Evolutionary conservation across 768 basidiomycete species (phyloP), one percentile per base, ranked within the genome.

Genomic region (Boletellus sp.): DNA sequence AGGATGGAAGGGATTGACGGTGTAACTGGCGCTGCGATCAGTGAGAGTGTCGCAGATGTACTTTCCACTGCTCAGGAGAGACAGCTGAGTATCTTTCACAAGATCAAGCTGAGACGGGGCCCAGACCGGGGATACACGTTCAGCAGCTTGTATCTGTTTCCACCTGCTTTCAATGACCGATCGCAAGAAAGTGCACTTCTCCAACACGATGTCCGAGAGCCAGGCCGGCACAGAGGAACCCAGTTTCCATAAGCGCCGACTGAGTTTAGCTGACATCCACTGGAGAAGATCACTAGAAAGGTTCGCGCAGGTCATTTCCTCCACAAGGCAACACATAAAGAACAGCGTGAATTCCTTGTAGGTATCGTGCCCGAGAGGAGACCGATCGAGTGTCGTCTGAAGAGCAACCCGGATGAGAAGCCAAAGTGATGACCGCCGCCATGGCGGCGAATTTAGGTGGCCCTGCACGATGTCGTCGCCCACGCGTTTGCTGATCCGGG

Each of bases 311-410:
- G 62, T 42, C 2, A 62, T 67, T 4, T 56, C 23, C 2, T 58
- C 28, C 4, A 73, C 53, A 3, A 66, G 52, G 17, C 53, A 31
- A 3, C 68, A 54, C 23, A 74, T 54, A 42, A 78, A 60, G 42
- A 69, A 78, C 3, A 74, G 36, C 57, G 79, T 72, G 60, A 81
- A 81, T 3, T 31, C 13, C 46, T 81, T 81, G 63, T 82, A 81
- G 0, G 60, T 58, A 13, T 34, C 40, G 6, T 31, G 9, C 1
- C 54, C 58, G 4, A 45, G 40, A 35, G 47, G 5, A 12, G 48
- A 45, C 5, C 34, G 48, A 19, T 44, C 47, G 10, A 70, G 37
- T 0, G 71, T 48, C 2, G 65, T 68, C 38, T 74, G 71, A 13
- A 74, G 38, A 1, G 50, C 51, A 1, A 73, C 60, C n/a, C 67